phyloP scores from a whole-genome alignment of 2,329 filamentous ascomycete species.

The Trematosphaeria pertusa region DNA sequence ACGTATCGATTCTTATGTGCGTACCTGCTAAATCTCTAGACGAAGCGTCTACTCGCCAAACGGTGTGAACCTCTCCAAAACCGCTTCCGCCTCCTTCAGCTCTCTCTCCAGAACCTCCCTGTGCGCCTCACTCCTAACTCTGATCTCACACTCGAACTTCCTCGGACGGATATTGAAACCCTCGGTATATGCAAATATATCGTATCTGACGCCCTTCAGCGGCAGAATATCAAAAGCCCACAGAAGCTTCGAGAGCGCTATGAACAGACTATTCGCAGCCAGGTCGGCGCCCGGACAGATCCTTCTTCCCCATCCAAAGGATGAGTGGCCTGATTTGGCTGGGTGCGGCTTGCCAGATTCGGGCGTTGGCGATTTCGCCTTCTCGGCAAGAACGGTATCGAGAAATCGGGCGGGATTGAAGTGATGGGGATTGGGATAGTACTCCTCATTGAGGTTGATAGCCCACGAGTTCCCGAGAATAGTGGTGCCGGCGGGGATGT shows the following conservation, averaged over 20 bases:
- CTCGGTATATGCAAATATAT: slow-evolving; percentile 50
- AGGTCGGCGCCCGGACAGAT: slow-evolving; percentile 43
- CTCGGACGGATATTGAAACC: slow-evolving; percentile 50
- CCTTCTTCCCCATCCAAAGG: slow-evolving; percentile 44
- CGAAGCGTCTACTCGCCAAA: slow-evolving; percentile 38
- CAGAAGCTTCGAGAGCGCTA: slow-evolving; percentile 41
- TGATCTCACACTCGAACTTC: slow-evolving; percentile 45
- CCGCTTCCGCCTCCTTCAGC: slow-evolving; percentile 33
- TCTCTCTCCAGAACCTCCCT: slow-evolving; percentile 39
- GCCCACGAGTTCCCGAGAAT: slow-evolving; percentile 55
- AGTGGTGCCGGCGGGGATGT: slow-evolving; percentile 57
- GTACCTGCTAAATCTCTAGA: too few species aligned
- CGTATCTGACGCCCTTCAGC: slow-evolving; percentile 40
- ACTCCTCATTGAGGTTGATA: slow-evolving; percentile 52
- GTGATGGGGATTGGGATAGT: slow-evolving; percentile 48
- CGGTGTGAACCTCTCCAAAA: slow-evolving; percentile 44
- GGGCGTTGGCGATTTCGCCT: slow-evolving; percentile 20
- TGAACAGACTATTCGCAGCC: slow-evolving; percentile 40
- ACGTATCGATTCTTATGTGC: too few species aligned
- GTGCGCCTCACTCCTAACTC: slow-evolving; percentile 39
- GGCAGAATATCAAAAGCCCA: slow-evolving; percentile 47
- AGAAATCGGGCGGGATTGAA: slow-evolving; percentile 54
- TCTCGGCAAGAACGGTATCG: slow-evolving; percentile 24
- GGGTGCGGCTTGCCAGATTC: slow-evolving; percentile 35
- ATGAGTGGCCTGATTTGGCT: slow-evolving; percentile 40